Evolutionary conservation across 306 rosid genomes (phyloP).

Genomic region (Vigna trinervia): DNA sequence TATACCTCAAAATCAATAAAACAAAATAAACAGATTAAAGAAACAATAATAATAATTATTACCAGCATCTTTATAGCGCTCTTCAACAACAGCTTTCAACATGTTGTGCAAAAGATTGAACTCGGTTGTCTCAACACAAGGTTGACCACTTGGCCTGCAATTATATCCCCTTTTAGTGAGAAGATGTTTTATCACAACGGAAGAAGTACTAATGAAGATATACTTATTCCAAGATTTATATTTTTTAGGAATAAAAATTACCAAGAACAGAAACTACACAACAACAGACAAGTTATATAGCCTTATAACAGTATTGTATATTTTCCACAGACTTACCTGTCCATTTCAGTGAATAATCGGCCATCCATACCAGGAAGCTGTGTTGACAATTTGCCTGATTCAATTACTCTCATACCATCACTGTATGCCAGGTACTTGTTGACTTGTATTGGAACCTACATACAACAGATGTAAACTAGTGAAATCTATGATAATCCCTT

Average conservation of each 20-base stretch:
- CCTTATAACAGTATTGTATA: neutral
- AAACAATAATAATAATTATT: slow-evolving; percentile 38
- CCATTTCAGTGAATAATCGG: slow-evolving; percentile 79
- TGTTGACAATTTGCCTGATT: slow-evolving; percentile 73
- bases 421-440: slow-evolving; percentile 86
- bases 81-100: slow-evolving; percentile 92
- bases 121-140: slow-evolving; percentile 84
- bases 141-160: slow-evolving; percentile 90
- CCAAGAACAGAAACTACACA: slow-evolving; percentile 16
- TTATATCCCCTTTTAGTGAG: slow-evolving; percentile 32
- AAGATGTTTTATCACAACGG: slow-evolving; percentile 2
- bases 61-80: slow-evolving; percentile 98
- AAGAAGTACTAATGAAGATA: slow-evolving; percentile 9
- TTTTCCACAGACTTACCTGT: slow-evolving; percentile 57
- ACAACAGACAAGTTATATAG: slow-evolving; percentile 3
- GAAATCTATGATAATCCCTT: neutral
- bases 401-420: slow-evolving; percentile 93
- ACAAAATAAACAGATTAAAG: neutral
- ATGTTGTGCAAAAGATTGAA: slow-evolving; percentile 87
- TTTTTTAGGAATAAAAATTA: neutral
- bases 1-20: neutral
- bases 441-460: slow-evolving; percentile 96
- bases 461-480: slow-evolving; percentile 41
- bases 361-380: slow-evolving; percentile 80
- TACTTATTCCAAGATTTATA: slow-evolving; percentile 20